Conservation (phyloP, 208 protist genomes). For the Trypanosoma avium region DNA sequence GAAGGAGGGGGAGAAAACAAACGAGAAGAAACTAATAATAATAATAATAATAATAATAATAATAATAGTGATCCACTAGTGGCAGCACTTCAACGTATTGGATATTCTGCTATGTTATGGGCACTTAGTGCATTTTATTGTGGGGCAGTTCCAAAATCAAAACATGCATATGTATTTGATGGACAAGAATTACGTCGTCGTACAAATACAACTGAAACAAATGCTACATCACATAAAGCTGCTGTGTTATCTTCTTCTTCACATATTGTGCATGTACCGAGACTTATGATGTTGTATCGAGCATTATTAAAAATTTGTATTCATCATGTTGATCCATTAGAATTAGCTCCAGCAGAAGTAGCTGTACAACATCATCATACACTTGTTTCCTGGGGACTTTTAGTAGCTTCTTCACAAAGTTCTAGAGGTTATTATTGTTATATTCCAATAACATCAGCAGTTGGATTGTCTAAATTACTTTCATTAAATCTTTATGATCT, state of each 20-base stretch:
- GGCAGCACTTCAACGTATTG: conserved; percentile 50
- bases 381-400: conserved; percentile 74
- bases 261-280: conserved; percentile 46
- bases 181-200: conserved; percentile 18
- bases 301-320: conserved; percentile 66
- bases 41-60: too few species aligned
- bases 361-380: conserved; percentile 64
- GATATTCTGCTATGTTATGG: conserved; percentile 74
- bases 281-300: conserved; percentile 64
- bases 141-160: conserved; percentile 64
- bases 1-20: neutral
- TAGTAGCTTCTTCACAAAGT: conserved; percentile 45
- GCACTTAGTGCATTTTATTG: conserved; percentile 80
- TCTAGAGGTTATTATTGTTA: conserved; percentile 64
- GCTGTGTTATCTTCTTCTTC: conserved; percentile 63
- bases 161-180: conserved; percentile 60
- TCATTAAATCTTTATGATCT: conserved; percentile 74
- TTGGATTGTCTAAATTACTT: conserved; percentile 54
- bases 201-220: conserved; percentile 28
- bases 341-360: conserved; percentile 57
- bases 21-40: too few species aligned
- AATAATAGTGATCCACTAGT: conserved; percentile 58
- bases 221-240: conserved; percentile 67
- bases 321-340: conserved; percentile 63
- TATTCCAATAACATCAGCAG: conserved; percentile 75